Conservation (phyloP, 139 green algal species). For the Chlorella sp. region DNA sequence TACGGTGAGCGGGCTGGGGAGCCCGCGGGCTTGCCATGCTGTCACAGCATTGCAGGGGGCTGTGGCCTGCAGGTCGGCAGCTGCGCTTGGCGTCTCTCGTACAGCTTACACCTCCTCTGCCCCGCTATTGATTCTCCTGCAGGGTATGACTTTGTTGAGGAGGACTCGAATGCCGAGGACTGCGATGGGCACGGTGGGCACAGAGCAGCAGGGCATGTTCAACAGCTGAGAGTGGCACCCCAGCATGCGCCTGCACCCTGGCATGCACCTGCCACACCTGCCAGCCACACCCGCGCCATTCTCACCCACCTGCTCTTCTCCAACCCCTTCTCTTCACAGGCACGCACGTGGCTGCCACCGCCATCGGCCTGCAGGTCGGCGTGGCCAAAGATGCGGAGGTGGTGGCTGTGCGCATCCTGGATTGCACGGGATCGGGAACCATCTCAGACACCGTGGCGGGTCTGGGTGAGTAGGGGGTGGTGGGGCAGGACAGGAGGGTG, state of each 20-base stretch:
- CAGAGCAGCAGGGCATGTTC: not conserved
- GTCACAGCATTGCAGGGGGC: no score
- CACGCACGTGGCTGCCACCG: constrained; percentile 76
- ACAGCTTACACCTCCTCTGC: not conserved
- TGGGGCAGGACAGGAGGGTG: no score
- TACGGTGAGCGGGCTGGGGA: no score
- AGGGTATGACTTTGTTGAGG: constrained; percentile 72
- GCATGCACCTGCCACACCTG: no score
- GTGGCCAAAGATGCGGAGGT: constrained; percentile 78
- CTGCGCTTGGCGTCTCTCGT: not conserved
- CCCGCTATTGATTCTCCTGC: not conserved
- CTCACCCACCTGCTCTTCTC: no score
- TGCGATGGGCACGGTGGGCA: constrained; percentile 78
- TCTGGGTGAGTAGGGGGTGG: constrained; percentile 49
- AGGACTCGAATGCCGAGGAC: constrained; percentile 61
- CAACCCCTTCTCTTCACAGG: not conserved
- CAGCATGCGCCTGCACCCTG: not conserved
- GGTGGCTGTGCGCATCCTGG: constrained; percentile 79
- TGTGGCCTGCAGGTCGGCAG: no score
- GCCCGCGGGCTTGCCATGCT: no score
- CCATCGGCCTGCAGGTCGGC: constrained; percentile 72
- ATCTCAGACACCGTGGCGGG: constrained; percentile 75
- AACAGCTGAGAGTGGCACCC: no score
- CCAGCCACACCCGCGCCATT: no score
- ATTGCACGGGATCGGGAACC: constrained; percentile 73